Evolutionary conservation across 352 stramenopile genomes (phyloP).

Genomic region (Pythium chondricola): DNA sequence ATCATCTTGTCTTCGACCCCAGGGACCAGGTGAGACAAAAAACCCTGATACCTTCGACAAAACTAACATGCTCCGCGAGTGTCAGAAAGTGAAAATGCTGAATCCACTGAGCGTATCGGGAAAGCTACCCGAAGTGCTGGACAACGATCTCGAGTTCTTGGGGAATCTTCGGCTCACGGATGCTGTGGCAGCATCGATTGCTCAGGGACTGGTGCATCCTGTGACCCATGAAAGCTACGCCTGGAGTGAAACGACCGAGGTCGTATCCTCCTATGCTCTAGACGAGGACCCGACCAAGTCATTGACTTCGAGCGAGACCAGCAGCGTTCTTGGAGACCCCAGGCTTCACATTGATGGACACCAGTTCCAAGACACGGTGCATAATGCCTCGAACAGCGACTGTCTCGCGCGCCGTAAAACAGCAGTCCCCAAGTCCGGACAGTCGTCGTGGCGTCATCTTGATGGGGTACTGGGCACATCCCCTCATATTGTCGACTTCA

Average conservation of each 20-base stretch:
- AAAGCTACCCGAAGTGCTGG: conserved; percentile 44
- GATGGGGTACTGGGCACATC: conserved; percentile 61
- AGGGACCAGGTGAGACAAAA: conserved; percentile 41
- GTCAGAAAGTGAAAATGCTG: conserved; percentile 74
- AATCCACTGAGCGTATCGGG: conserved; percentile 53
- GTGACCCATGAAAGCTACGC: conserved; percentile 66
- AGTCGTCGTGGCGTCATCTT: conserved; percentile 48
- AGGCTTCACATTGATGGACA: neutral
- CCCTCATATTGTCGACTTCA: conserved; percentile 70
- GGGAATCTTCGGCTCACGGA: conserved; percentile 58
- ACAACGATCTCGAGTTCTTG: conserved; percentile 56
- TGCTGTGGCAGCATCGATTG: conserved; percentile 47
- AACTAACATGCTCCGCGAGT: neutral
- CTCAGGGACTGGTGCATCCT: conserved; percentile 52
- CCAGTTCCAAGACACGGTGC: neutral
- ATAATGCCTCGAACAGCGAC: neutral
- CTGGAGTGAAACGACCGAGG: conserved; percentile 40
- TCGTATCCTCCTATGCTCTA: conserved; percentile 6
- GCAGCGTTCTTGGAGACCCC: conserved; percentile 13
- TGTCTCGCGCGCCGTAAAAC: neutral
- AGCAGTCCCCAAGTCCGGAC: conserved; percentile 36
- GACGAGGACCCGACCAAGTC: conserved; percentile 25
- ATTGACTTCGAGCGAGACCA: conserved; percentile 57
- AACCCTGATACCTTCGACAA: neutral
- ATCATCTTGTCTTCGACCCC: conserved; percentile 86